phyloP scores from a whole-genome alignment of 306 rosid genomes.

The Quercus ilex region DNA sequence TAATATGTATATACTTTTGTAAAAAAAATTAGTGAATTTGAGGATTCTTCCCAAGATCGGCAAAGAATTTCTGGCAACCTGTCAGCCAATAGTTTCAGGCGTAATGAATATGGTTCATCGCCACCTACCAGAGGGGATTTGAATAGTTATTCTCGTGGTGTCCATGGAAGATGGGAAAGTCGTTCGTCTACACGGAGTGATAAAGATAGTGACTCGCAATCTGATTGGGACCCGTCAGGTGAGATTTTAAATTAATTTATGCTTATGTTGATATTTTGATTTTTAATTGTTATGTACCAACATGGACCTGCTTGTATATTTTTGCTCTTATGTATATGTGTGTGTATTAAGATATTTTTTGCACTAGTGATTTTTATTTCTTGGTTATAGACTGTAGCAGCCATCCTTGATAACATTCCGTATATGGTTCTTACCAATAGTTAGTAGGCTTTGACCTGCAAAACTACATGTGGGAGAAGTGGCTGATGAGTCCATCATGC shows the following conservation, averaged over 20 bases:
- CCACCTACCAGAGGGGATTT: conserved; percentile 81
- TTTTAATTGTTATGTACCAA: not conserved
- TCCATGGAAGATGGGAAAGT: conserved; percentile 83
- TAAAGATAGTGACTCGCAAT: conserved; percentile 74
- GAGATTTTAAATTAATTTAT: conserved; percentile 27
- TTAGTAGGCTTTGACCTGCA: not conserved
- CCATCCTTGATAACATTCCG: not conserved
- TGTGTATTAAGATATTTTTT: not conserved
- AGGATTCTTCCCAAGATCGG: conserved; percentile 63
- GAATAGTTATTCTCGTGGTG: conserved; percentile 55
- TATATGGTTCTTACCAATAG: not conserved
- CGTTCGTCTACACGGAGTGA: conserved; percentile 77
- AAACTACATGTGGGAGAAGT: not conserved
- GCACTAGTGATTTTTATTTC: not conserved
- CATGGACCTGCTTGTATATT: not conserved
- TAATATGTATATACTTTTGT: not conserved
- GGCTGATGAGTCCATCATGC: not conserved
- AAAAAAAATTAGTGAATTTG: conserved; percentile 63
- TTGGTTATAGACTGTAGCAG: not conserved
- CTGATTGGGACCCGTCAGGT: conserved; percentile 82
- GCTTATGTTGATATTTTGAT: not conserved
- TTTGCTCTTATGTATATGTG: not conserved
- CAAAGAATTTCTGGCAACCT: conserved; percentile 66
- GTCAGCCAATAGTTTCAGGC: conserved; percentile 58
- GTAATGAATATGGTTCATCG: conserved; percentile 67